Conservation (phyloP, 2,329 filamentous ascomycete species). For the Penicillium sp. region DNA sequence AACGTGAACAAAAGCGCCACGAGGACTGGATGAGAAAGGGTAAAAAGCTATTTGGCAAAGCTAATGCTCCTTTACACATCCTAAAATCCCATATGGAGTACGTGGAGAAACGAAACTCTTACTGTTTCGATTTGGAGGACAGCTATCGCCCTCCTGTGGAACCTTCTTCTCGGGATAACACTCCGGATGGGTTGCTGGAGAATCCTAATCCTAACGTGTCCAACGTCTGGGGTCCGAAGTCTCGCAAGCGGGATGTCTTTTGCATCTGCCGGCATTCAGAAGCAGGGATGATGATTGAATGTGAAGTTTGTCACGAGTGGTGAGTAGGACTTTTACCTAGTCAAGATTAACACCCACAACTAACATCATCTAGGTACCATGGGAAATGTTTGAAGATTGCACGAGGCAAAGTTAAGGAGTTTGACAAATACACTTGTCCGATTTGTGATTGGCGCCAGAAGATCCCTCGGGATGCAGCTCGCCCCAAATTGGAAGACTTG, state of each 20-base stretch:
- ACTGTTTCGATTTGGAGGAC: slow-evolving; percentile 89
- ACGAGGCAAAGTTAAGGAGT: slow-evolving; percentile 94
- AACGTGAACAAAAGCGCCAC: slow-evolving; percentile 90
- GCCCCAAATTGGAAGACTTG: slow-evolving; percentile 91
- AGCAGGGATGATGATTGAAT: slow-evolving; percentile 99
- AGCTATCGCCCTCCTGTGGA: slow-evolving; percentile 88
- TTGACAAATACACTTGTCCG: slow-evolving; percentile 96
- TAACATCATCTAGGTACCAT: slow-evolving; percentile 71
- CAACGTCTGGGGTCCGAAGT: slow-evolving; percentile 53
- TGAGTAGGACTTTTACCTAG: slow-evolving; percentile 47
- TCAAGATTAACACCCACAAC: slow-evolving; percentile 1
- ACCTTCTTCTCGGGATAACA: slow-evolving; percentile 82
- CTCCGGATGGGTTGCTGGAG: slow-evolving; percentile 59
- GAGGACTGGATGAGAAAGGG: slow-evolving; percentile 99
- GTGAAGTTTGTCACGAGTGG: slow-evolving; percentile 97
- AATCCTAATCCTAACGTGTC: slow-evolving; percentile 30
- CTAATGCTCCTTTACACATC: slow-evolving; percentile 94
- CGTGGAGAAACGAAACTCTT: slow-evolving; percentile 82
- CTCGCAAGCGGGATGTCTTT: slow-evolving; percentile 74
- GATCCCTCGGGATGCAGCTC: slow-evolving; percentile 92
- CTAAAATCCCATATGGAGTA: slow-evolving; percentile 92
- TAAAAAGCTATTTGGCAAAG: slow-evolving; percentile 97
- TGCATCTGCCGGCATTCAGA: slow-evolving; percentile 94
- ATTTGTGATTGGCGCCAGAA: slow-evolving; percentile 97
- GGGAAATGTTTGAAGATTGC: slow-evolving; percentile 98